Percentiles rank a stretch among this genome's conserved stretches.
Evolutionary conservation across 2,329 filamentous ascomycete genomes (phyloP).

Genomic region (Xylaria arbuscula): DNA sequence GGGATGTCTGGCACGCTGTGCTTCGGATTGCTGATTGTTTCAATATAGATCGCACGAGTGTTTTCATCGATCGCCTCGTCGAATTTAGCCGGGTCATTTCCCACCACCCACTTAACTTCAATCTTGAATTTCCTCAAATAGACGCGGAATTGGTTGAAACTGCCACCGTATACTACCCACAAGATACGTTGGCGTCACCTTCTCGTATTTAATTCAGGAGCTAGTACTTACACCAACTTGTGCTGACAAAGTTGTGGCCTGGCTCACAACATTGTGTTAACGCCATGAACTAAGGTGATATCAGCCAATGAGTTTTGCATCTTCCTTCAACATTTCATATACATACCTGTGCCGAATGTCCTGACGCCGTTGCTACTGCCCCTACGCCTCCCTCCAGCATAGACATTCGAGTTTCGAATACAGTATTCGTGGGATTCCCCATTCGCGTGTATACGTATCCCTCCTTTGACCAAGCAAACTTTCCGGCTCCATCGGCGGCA

Average conservation of each 20-base stretch:
- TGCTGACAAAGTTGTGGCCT: constrained; percentile 53
- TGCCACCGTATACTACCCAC: constrained; percentile 51
- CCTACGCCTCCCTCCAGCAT: constrained; percentile 54
- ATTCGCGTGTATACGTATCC: constrained; percentile 55
- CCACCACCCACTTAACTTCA: constrained; percentile 52
- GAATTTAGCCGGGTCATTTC: constrained; percentile 48
- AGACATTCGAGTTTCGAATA: constrained; percentile 54
- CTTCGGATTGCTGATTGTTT: constrained; percentile 51
- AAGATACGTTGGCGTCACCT: constrained; percentile 25
- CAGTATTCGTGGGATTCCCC: constrained; percentile 53
- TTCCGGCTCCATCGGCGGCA: constrained; percentile 54
- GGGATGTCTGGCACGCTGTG: constrained; percentile 71
- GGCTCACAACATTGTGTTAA: constrained; percentile 52
- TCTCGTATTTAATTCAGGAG: background rate
- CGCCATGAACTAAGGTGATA: constrained; percentile 50
- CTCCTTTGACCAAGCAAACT: constrained; percentile 52
- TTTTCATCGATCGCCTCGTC: constrained; percentile 49
- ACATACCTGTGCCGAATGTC: constrained; percentile 51
- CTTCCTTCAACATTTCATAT: background rate
- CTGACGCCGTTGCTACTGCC: constrained; percentile 53
- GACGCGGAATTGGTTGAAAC: constrained; percentile 54
- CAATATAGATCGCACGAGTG: constrained; percentile 49
- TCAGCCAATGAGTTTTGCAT: constrained; percentile 29
- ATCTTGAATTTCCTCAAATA: constrained; percentile 54
- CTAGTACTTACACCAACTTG: constrained; percentile 49